Evolutionary conservation across 192 early-diverging fungal genomes (phyloP), one percentile per base, ranked within the genome.

Genomic region (Linnemannia schmuckeri): DNA sequence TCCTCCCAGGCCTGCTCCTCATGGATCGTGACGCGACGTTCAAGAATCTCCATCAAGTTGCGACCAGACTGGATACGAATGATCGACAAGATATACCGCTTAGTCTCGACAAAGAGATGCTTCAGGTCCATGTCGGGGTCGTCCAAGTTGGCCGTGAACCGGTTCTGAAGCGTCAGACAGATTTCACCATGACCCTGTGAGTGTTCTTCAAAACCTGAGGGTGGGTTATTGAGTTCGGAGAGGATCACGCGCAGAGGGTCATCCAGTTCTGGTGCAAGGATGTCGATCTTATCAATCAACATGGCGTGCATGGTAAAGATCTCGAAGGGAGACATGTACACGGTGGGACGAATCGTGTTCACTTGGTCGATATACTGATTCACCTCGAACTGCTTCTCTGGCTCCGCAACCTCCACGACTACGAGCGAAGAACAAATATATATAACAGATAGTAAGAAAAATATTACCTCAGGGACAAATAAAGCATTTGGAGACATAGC

Each of bases 241-340:
- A 96, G 79, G 27, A 96, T 93, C 20, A 94, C 91, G 4, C 92
- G 88, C 49, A 97, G 75, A 33, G 92, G 92, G 70, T 95, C 95
- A 10, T 94, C 90, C 78, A 88, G 88, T 82, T 89, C 89, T 24
- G 92, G 92, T 18, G 91, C 93, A 35, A 99, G 88, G 42, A 93
- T 92, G 44, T 96, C 94, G 33, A 99, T 88, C 82, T 96, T 95
- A 49, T 97, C 93, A 41, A 94, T 88, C 7, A 99, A 80, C 72
- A 94, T 93, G 72, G 91, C 91, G 87, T 99, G 99, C 78, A 98
- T 94, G 35, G 95, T 93, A 81, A 96, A 97, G 74, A 99, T 95
- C 90, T 99, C 98, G 70, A 93, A 90, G 15, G 97, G 95, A 6
- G 96, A 94, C 77, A 99, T 98, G 83, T 96, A 95, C 47, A 99